Evolutionary conservation across 2,329 filamentous ascomycete genomes (phyloP).

Genomic region (Aureobasidium sp.): DNA sequence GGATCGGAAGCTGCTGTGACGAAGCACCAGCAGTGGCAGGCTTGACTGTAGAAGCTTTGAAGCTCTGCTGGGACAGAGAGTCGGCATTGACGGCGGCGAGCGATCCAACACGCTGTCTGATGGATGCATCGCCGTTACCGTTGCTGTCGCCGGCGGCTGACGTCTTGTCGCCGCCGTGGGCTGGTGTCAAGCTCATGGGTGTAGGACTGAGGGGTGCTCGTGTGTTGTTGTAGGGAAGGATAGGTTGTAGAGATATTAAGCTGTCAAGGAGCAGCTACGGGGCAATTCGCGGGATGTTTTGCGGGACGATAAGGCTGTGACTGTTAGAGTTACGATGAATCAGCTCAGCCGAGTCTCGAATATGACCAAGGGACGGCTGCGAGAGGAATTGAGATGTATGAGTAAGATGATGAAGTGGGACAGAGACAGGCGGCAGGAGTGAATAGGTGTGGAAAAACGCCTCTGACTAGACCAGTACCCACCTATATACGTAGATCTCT

Average conservation of each 20-base stretch:
- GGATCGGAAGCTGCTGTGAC: not conserved
- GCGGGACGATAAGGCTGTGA: not conserved
- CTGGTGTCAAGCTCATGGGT: slow-evolving; percentile 9
- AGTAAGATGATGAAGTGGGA: not conserved
- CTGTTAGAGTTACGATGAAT: not conserved
- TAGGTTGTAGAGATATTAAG: slow-evolving; percentile 2
- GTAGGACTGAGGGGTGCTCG: not conserved
- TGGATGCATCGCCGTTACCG: not conserved
- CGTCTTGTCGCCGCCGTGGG: not conserved
- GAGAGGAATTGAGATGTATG: not conserved
- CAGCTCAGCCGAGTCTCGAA: not conserved
- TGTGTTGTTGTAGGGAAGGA: not conserved
- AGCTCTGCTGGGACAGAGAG: not conserved
- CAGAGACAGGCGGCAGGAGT: not conserved
- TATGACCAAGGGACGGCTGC: not conserved
- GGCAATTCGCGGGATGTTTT: not conserved
- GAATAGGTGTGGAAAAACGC: not conserved
- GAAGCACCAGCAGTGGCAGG: not conserved
- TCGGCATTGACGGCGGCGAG: slow-evolving; percentile 6
- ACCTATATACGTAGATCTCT: slow-evolving; percentile 5
- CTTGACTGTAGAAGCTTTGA: not conserved
- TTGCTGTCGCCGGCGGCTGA: not conserved
- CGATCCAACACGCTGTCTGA: slow-evolving; percentile 4
- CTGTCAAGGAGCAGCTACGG: slow-evolving; percentile 11
- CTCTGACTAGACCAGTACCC: not conserved